Evolutionary conservation across 306 rosid species (phyloP).

Genomic region (Begonia peltatifolia): DNA sequence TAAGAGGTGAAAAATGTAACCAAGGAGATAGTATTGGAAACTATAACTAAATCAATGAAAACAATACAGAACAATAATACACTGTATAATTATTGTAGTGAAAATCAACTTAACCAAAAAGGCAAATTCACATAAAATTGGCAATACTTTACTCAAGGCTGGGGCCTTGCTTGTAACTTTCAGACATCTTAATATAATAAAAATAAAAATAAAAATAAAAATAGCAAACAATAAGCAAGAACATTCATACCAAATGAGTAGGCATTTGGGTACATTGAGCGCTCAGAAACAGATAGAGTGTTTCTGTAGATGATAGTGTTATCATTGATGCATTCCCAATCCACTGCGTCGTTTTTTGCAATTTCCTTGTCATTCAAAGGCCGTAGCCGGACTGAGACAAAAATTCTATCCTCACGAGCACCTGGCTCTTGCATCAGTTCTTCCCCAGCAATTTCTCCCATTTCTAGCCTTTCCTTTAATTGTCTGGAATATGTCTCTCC

Average conservation of each 20-base stretch:
- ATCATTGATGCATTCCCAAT: slow-evolving; percentile 94
- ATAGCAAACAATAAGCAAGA: background rate
- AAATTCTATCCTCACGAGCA: slow-evolving; percentile 47
- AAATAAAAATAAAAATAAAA: too few species aligned
- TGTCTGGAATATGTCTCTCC: slow-evolving; percentile 12
- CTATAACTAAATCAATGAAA: too few species aligned
- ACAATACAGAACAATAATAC: too few species aligned
- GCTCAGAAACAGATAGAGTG: slow-evolving; percentile 78
- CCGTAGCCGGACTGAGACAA: slow-evolving; percentile 80
- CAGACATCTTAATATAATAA: too few species aligned
- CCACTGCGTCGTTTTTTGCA: slow-evolving; percentile 56
- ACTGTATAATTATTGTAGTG: too few species aligned
- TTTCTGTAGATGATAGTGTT: slow-evolving; percentile 66
- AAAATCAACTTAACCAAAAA: too few species aligned
- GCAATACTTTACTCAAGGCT: too few species aligned
- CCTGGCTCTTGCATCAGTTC: slow-evolving; percentile 32
- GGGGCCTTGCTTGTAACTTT: too few species aligned
- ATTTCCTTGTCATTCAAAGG: slow-evolving; percentile 73
- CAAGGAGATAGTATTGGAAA: too few species aligned
- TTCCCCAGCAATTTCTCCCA: slow-evolving; percentile 69
- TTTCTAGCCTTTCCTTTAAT: slow-evolving; percentile 25
- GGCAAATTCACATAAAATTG: too few species aligned
- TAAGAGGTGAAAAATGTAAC: slow-evolving; percentile 7
- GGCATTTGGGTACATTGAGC: slow-evolving; percentile 87
- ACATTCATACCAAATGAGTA: slow-evolving; percentile 73